Conservation (phyloP, 1,284 basidiomycete species). For the Volvariella surrecta region DNA sequence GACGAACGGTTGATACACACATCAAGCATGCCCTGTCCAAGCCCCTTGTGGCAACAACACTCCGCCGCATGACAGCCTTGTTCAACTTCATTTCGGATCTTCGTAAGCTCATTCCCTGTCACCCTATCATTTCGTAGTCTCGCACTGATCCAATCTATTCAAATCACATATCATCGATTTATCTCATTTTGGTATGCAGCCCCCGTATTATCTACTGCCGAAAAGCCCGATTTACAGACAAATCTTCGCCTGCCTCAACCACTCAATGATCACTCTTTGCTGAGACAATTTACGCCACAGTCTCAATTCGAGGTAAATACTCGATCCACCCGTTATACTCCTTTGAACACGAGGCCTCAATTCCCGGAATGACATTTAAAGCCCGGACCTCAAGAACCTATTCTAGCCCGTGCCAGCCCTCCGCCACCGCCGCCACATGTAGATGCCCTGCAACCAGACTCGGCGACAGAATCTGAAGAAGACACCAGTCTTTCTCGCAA, state of each 20-base stretch:
- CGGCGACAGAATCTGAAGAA: conserved; percentile 43
- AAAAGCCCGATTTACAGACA: conserved; percentile 28
- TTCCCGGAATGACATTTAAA: too few relatives aligned
- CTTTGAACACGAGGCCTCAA: too few relatives aligned
- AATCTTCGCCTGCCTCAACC: not conserved
- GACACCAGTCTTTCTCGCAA: conserved; percentile 11
- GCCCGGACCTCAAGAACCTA: conserved; percentile 9
- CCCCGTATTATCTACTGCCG: conserved; percentile 29
- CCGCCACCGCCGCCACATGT: too few relatives aligned
- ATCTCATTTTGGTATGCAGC: conserved; percentile 22
- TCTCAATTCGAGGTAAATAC: too few relatives aligned
- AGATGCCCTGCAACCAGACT: conserved; percentile 18
- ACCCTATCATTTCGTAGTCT: not conserved
- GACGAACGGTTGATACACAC: conserved; percentile 61
- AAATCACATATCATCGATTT: not conserved
- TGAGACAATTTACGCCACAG: too few relatives aligned
- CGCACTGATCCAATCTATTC: too few relatives aligned
- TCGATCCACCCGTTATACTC: too few relatives aligned
- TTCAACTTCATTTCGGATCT: conserved; percentile 54
- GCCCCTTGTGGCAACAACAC: conserved; percentile 53
- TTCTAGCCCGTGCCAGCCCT: not conserved
- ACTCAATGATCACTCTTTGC: too few relatives aligned
- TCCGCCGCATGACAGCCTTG: conserved; percentile 61
- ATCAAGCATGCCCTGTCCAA: conserved; percentile 59
- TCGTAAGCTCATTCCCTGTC: conserved; percentile 37